A percentile compares a stretch with the other conserved stretches of the same genome.
These are phyloP conservation scores for Coleophoma crateriformis DNA, from an alignment of 2,329 filamentous ascomycete genomes.

Conservation along the genomic window DNA sequence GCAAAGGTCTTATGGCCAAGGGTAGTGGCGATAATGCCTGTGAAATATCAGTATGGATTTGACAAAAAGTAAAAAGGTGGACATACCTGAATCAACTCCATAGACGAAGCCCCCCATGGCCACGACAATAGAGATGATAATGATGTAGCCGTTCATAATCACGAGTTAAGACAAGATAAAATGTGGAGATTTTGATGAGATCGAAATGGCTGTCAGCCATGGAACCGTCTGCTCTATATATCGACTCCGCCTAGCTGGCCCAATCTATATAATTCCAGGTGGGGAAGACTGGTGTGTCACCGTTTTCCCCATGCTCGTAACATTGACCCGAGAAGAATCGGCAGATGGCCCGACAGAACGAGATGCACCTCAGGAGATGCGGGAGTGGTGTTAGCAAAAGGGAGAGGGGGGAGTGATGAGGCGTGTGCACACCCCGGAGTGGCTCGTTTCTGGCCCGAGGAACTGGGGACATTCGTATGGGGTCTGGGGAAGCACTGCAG, in stretches of 20 bases:
- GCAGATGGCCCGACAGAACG: no score
- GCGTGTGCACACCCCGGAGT: no score
- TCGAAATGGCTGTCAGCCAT: no score
- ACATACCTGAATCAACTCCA: conserved; percentile 10
- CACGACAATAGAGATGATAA: conserved; percentile 15
- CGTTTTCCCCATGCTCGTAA: no score
- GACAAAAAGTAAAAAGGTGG: background rate
- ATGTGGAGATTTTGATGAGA: background rate
- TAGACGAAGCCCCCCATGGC: conserved; percentile 20
- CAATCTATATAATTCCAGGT: background rate
- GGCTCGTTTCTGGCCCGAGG: background rate
- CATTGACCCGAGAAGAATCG: background rate
- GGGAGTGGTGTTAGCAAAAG: no score
- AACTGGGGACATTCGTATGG: background rate
- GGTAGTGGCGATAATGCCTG: conserved; percentile 28
- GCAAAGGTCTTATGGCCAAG: conserved; percentile 27
- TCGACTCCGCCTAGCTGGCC: no score
- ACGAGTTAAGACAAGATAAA: background rate
- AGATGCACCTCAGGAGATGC: no score
- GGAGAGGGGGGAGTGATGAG: no score
- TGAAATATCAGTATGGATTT: background rate
- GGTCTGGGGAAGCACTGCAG: background rate
- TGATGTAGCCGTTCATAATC: conserved; percentile 13
- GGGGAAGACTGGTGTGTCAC: background rate
- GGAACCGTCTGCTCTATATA: no score